Evolutionary conservation across 768 basidiomycete genomes (phyloP).

Genomic region (Phylloporus sp.): DNA sequence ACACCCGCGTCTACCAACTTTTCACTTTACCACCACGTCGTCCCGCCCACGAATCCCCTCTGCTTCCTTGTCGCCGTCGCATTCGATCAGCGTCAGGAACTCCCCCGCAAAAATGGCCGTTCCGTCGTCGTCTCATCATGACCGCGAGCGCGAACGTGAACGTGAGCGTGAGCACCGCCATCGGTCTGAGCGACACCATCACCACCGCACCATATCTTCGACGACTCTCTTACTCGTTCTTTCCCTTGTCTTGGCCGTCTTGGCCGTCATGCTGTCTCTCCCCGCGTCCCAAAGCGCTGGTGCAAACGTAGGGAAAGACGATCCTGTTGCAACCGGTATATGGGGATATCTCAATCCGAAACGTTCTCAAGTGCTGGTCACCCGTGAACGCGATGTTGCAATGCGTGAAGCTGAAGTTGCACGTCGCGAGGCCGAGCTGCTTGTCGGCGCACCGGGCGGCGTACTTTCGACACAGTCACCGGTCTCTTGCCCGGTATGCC

Average conservation of each 20-base stretch:
- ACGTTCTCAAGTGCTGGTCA: slow-evolving; percentile 72
- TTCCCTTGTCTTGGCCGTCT: slow-evolving; percentile 78
- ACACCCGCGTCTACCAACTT: neutral
- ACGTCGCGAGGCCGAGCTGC: slow-evolving; percentile 79
- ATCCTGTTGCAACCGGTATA: slow-evolving; percentile 46
- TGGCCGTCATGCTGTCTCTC: slow-evolving; percentile 88
- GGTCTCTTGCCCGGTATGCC: slow-evolving; percentile 53
- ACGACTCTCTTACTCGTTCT: slow-evolving; percentile 84
- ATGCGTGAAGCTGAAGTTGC: slow-evolving; percentile 85
- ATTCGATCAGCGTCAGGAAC: slow-evolving; percentile 53
- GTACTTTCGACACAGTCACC: slow-evolving; percentile 56
- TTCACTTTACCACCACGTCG: slow-evolving; percentile 47
- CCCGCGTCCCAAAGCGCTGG: slow-evolving; percentile 49
- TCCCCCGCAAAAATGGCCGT: slow-evolving; percentile 64
- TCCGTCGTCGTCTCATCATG: slow-evolving; percentile 76
- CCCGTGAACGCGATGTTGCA: slow-evolving; percentile 76
- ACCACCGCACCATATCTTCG: slow-evolving; percentile 82
- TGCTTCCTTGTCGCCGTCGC: slow-evolving; percentile 73
- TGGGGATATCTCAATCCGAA: slow-evolving; percentile 77
- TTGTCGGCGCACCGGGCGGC: slow-evolving; percentile 79
- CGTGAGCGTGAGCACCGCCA: slow-evolving; percentile 53
- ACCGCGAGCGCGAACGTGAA: slow-evolving; percentile 51
- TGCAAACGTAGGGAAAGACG: slow-evolving; percentile 30
- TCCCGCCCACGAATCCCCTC: slow-evolving; percentile 59
- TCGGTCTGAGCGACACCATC: slow-evolving; percentile 62